Percentiles rank a stretch among this genome's conserved stretches.
phyloP scores from a whole-genome alignment of 1,284 basidiomycete genomes.

The Cutaneotrichosporon cavernicola region DNA sequence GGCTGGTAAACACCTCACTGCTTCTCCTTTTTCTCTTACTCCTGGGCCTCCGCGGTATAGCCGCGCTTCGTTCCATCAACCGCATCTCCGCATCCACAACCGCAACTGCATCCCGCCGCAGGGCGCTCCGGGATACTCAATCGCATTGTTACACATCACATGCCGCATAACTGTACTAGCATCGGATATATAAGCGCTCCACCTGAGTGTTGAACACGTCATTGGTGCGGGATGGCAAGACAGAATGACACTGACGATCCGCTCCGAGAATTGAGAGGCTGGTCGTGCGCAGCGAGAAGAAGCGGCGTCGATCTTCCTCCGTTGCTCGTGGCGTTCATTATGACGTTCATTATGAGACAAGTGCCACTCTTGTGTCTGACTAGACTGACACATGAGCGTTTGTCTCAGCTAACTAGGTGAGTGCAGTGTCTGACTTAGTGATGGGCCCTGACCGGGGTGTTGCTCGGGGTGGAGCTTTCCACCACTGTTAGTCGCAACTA shows the following conservation, averaged over 20 bases:
- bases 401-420: too few relatives aligned
- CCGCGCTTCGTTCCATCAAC: constrained; percentile 2
- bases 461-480: too few relatives aligned
- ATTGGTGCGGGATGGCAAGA: not conserved
- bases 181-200: not conserved
- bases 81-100: not conserved
- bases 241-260: not conserved
- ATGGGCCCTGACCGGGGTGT: too few relatives aligned
- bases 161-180: not conserved
- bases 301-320: too few relatives aligned
- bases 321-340: too few relatives aligned
- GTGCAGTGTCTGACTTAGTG: too few relatives aligned
- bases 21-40: not conserved
- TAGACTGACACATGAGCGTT: too few relatives aligned
- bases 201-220: not conserved
- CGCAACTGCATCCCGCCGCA: not conserved
- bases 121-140: not conserved
- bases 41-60: constrained; percentile 5
- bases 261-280: not conserved
- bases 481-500: too few relatives aligned
- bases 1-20: constrained; percentile 17
- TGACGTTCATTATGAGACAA: too few relatives aligned
- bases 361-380: too few relatives aligned
- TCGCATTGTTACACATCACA: not conserved
- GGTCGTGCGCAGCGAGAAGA: too few relatives aligned